Evolutionary conservation across 1,284 basidiomycete genomes (phyloP), one percentile per base, ranked within the genome.

Genomic region (Apiotrichum porosum): DNA sequence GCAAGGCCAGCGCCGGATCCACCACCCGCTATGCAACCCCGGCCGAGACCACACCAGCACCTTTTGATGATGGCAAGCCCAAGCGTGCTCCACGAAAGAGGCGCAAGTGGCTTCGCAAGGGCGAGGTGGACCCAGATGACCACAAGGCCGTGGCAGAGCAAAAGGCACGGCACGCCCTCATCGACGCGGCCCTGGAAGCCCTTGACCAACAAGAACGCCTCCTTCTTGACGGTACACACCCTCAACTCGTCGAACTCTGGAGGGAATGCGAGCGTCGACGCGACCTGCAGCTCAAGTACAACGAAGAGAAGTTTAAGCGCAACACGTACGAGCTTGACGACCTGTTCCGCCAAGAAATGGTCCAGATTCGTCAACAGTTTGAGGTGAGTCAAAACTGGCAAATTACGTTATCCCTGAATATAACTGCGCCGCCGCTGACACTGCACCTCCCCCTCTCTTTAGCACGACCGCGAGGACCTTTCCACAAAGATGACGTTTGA

Each of bases 111-210:
- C 47, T 69, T 30, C 61, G 61, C 41, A 62, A 61, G 45, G 68
- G 68, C n/a, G 63, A 71, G 52, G 68, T 71, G n/a, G 68, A 71
- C 52, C 66, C 67, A 2, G 66, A 71, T 38, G 68, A 71, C 45
- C 57, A 49, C 10, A 51, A 64, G 14, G 68, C 68, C 2, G 66
- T 71, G 8, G 68, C 68, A 12, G 52, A 54, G 23, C 68, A 68
- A 37, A 52, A 50, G 41, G 55, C 51, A 18, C 55, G 51, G 19
- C 51, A 51, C 33, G 55, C 51, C 4, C 42, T 49, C 9, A 57
- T 57, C 26, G 51, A 57, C 48, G 45, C 44, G 37, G 66, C 68
- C 6, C 52, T 68, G 23, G 56, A 42, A 17, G 54, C 56, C 17
- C 59, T 71, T 6, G 57, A 68, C 21, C 41, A 54, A 41, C 66